Evolutionary conservation across 805 yeast genomes (phyloP).

Genomic region (Tetrapisispora fleetii): DNA sequence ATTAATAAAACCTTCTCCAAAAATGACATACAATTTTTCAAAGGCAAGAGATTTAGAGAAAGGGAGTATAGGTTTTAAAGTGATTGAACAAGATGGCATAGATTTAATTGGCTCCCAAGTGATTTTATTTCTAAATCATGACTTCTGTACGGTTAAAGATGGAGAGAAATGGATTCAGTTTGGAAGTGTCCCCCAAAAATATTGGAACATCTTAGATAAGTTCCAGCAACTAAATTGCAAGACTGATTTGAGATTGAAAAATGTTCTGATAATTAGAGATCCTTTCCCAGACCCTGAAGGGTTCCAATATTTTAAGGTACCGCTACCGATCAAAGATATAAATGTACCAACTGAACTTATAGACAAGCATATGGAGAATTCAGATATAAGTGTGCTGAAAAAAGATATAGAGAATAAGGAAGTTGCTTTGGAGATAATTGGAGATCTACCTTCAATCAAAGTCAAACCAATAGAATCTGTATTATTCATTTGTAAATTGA

Average conservation of each 20-base stretch:
- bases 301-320: background rate
- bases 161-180: background rate
- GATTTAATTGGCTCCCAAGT: background rate
- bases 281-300: slow-evolving; percentile 4
- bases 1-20: background rate
- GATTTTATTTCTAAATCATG: background rate
- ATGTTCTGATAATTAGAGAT: background rate
- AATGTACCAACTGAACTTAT: background rate
- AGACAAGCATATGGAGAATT: background rate
- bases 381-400: background rate
- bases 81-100: background rate
- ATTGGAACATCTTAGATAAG: background rate
- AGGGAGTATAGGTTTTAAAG: background rate
- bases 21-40: background rate
- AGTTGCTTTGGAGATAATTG: slow-evolving; percentile 1
- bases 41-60: background rate
- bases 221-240: background rate
- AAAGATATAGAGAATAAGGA: slow-evolving; percentile 1
- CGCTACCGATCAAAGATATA: background rate
- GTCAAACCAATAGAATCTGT: slow-evolving; percentile 2
- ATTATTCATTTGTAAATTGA: slow-evolving; percentile 2
- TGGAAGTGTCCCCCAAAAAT: background rate
- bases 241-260: slow-evolving; percentile 1
- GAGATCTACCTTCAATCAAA: background rate
- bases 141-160: background rate